A percentile compares a stretch with the other conserved stretches of the same genome.
These are phyloP conservation scores for Panaeolus papilionaceus DNA, from an alignment of 768 basidiomycete species.

Conservation along the genomic window DNA sequence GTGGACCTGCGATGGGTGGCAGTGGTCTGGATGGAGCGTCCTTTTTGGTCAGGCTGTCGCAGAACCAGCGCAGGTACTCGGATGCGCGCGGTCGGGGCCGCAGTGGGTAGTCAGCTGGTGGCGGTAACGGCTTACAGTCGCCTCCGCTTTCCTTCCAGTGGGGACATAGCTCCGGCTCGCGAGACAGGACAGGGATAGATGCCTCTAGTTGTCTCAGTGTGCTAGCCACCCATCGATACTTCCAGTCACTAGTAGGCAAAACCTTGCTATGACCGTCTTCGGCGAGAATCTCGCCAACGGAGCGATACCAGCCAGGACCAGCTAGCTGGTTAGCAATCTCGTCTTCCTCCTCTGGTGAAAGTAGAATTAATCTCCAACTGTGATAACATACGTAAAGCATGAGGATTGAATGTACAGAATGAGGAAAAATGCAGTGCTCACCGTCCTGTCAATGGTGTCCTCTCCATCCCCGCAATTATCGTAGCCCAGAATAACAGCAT, in stretches of 20 bases:
- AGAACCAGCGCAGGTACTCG: constrained; percentile 68
- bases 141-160: constrained; percentile 61
- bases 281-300: constrained; percentile 80
- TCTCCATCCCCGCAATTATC: constrained; percentile 74
- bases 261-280: constrained; percentile 65
- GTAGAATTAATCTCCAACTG: constrained; percentile 87
- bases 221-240: constrained; percentile 84
- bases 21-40: constrained; percentile 36
- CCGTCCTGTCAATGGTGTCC: constrained; percentile 88
- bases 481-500: constrained; percentile 68
- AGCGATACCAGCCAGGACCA: constrained; percentile 86
- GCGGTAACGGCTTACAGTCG: constrained; percentile 69
- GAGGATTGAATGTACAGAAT: constrained; percentile 7
- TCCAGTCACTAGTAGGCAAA: constrained; percentile 85
- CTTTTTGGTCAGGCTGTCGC: constrained; percentile 54
- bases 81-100: constrained; percentile 83
- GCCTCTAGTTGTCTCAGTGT: constrained; percentile 80
- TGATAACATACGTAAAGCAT: constrained; percentile 14
- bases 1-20: constrained; percentile 74
- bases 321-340: constrained; percentile 83
- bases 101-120: constrained; percentile 82
- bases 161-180: constrained; percentile 59
- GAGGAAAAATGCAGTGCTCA: constrained; percentile 38
- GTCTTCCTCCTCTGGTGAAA: constrained; percentile 94
- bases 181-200: constrained; percentile 71